phyloP scores from a whole-genome alignment of 768 basidiomycete species.

The Tremella mesenterica region DNA sequence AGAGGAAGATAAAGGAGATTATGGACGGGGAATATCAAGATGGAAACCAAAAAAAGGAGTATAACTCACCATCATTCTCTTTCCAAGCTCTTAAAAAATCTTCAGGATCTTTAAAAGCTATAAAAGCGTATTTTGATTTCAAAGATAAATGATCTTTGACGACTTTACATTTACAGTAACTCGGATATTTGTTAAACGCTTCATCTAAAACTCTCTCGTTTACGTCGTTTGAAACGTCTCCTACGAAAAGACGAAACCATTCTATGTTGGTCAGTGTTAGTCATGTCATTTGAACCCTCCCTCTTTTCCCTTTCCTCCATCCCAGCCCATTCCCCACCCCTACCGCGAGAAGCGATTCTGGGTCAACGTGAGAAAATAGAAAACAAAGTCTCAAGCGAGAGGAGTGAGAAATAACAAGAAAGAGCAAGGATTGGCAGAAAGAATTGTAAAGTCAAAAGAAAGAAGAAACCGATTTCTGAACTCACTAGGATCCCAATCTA shows the following conservation, averaged over 20 bases:
- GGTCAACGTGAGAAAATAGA: neutral
- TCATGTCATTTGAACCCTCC: neutral
- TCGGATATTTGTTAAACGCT: conserved; percentile 86
- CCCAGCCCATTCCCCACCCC: neutral
- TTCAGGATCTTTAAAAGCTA: conserved; percentile 95
- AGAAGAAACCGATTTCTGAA: conserved; percentile 9
- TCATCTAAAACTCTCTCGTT: conserved; percentile 88
- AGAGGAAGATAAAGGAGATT: too few species aligned
- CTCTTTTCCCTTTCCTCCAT: neutral
- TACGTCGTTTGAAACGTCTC: conserved; percentile 95
- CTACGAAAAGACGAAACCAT: conserved; percentile 96
- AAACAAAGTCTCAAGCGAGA: neutral
- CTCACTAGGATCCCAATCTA: conserved; percentile 96
- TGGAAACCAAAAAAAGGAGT: too few species aligned
- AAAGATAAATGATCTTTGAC: conserved; percentile 87
- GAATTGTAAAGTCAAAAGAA: neutral
- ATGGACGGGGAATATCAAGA: too few species aligned
- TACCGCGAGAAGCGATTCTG: too few species aligned
- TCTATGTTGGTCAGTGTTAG: conserved; percentile 49
- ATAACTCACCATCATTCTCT: conserved; percentile 88
- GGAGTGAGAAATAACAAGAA: neutral
- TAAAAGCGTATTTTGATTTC: conserved; percentile 97
- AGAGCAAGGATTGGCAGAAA: neutral
- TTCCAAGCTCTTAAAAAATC: conserved; percentile 98
- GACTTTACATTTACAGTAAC: conserved; percentile 90